A percentile compares a stretch with the other conserved stretches of the same genome.
Conservation (phyloP, 345 rosid species). For the Lepidium aucheri region DNA sequence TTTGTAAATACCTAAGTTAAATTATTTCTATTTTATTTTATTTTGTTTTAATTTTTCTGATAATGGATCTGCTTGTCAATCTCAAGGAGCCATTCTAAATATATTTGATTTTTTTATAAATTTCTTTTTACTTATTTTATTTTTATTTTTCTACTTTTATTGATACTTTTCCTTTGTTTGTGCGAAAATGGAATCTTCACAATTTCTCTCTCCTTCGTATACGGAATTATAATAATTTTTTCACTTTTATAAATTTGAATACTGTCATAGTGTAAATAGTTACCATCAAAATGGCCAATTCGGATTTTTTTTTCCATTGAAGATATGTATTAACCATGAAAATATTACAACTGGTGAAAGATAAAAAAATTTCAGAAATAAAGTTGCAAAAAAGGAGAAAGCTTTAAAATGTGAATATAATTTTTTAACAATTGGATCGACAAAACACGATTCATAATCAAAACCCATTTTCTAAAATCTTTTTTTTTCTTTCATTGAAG, state of each 20-base stretch:
- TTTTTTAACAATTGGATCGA: no score
- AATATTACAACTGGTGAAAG: no score
- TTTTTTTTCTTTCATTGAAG: no score
- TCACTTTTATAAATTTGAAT: background rate
- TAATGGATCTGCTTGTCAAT: slow-evolving; percentile 64
- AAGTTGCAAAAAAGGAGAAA: no score
- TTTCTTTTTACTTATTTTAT: background rate
- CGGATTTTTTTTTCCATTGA: background rate
- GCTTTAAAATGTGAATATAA: no score
- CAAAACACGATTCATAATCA: no score
- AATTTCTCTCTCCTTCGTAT: background rate
- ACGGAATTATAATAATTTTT: background rate
- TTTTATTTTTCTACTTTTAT: slow-evolving; percentile 27
- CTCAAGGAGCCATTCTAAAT: slow-evolving; percentile 46
- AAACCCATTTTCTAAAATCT: no score
- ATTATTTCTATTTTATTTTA: background rate
- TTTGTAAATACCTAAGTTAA: slow-evolving; percentile 25
- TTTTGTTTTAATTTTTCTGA: slow-evolving; percentile 30
- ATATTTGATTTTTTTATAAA: background rate
- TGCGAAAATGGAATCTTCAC: slow-evolving; percentile 17
- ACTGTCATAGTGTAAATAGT: background rate
- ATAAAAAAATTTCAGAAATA: no score
- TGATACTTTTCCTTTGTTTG: slow-evolving; percentile 22
- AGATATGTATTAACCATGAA: no score
- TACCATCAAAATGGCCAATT: background rate